A percentile compares a stretch with the other conserved stretches of the same genome.
These are phyloP conservation scores for Ceratocystis colombiana DNA, from an alignment of 2,329 filamentous ascomycete species.

Conservation along the genomic window DNA sequence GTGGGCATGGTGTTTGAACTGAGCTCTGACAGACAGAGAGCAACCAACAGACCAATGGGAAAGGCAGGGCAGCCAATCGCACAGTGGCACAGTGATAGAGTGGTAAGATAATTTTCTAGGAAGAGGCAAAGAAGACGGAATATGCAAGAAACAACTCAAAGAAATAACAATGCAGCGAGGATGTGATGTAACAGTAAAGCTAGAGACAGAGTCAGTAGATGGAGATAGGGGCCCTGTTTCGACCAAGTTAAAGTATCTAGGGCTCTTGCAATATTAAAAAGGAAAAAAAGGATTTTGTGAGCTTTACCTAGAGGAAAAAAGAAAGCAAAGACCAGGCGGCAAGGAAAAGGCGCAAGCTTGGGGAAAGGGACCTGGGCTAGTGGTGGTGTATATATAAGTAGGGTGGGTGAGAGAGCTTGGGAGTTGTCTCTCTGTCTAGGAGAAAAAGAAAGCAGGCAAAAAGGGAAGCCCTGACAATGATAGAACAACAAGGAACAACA, in stretches of 20 bases:
- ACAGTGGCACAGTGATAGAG: neutral
- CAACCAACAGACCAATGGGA: neutral
- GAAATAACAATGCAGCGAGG: conserved; percentile 5
- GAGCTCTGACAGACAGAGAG: neutral
- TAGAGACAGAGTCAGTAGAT: neutral
- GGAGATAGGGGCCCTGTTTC: neutral
- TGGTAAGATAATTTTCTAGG: neutral
- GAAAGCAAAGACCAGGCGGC: neutral
- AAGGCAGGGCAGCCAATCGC: conserved; percentile 1
- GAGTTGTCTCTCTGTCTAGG: neutral
- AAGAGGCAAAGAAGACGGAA: conserved; percentile 8
- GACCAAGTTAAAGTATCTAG: neutral
- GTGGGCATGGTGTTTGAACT: conserved; percentile 47
- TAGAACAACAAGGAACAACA: conserved; percentile 9
- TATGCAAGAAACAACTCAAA: conserved; percentile 13
- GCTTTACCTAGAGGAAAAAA: neutral
- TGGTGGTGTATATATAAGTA: neutral
- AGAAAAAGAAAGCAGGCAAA: neutral
- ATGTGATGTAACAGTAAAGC: conserved; percentile 6
- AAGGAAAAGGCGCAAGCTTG: neutral
- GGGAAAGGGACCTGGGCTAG: neutral
- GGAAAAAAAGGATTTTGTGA: neutral
- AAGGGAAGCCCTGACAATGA: neutral
- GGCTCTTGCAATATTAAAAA: neutral
- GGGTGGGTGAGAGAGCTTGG: neutral